phyloP scores from a whole-genome alignment of 345 rosid genomes.

The Noccaea caerulescens region DNA sequence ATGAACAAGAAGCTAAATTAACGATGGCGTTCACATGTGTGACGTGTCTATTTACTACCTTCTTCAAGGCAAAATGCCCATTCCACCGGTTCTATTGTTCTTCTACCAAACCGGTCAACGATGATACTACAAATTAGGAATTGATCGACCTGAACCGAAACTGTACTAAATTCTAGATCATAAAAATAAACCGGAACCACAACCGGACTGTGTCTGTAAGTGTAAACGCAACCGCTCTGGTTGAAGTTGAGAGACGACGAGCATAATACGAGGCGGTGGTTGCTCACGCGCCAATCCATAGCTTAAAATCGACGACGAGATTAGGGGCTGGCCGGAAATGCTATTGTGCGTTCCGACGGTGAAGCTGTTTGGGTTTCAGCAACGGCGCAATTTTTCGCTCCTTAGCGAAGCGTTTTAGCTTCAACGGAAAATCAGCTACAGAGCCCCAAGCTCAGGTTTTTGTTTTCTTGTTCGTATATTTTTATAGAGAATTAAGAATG shows the following conservation, averaged over 20 bases:
- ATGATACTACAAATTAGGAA: neutral
- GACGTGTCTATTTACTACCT: no score
- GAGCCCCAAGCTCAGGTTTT: conserved; percentile 36
- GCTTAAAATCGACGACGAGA: neutral
- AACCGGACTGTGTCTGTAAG: conserved; percentile 12
- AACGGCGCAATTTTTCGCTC: conserved; percentile 15
- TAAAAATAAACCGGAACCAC: neutral
- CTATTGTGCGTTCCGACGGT: conserved; percentile 7
- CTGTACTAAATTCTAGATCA: neutral
- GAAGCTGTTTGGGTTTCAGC: conserved; percentile 26
- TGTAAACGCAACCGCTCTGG: conserved; percentile 6
- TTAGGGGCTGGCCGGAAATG: conserved; percentile 24
- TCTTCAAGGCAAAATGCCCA: no score
- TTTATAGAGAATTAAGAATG: neutral
- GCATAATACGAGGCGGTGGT: neutral
- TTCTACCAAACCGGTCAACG: no score
- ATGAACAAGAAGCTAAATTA: no score
- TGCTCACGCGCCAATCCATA: neutral
- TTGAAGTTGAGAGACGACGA: neutral
- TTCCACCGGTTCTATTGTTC: no score
- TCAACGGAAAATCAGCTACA: conserved; percentile 2
- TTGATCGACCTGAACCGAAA: neutral
- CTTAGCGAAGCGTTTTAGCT: conserved; percentile 10
- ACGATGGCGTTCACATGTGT: no score
- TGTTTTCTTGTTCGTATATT: neutral